Percentiles rank a stretch among this genome's conserved stretches.
Conservation (phyloP, 192 early-diverging fungal genomes). For the Umbelopsis ramanniana region DNA sequence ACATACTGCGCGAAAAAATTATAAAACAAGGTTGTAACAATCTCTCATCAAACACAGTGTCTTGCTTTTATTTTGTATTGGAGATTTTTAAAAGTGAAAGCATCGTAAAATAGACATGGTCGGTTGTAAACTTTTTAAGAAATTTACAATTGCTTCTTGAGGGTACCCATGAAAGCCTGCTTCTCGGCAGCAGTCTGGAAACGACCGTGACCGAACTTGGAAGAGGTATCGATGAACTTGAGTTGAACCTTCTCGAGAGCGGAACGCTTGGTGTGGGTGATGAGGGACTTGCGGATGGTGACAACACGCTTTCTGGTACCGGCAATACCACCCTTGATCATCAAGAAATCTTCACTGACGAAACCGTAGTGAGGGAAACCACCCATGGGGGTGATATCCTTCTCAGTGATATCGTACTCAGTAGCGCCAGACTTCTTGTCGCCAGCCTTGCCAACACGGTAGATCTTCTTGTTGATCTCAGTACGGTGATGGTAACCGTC, state of each 20-base stretch:
- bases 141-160: constrained; percentile 81
- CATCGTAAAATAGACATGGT: constrained; percentile 17
- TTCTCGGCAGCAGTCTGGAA: constrained; percentile 99
- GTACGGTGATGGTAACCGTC: constrained; percentile 99
- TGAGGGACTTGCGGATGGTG: constrained; percentile 97
- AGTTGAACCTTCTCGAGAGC: constrained; percentile 94
- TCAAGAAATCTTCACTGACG: constrained; percentile 97
- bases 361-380: constrained; percentile 99
- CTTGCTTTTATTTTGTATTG: constrained; percentile 18
- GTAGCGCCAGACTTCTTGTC: constrained; percentile 87
- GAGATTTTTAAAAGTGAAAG: constrained; percentile 8
- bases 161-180: constrained; percentile 88
- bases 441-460: constrained; percentile 92
- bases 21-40: not conserved
- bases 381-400: constrained; percentile 97
- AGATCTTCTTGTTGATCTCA: constrained; percentile 99
- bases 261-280: constrained; percentile 94
- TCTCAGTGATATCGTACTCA: constrained; percentile 95
- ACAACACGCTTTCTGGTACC: constrained; percentile 97
- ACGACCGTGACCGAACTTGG: constrained; percentile 99
- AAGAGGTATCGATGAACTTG: constrained; percentile 99
- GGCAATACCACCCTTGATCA: constrained; percentile 97
- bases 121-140: constrained; percentile 6
- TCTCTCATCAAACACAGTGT: constrained; percentile 24
- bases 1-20: no score